phyloP scores from a whole-genome alignment of 768 basidiomycete genomes.

The Multifurca ochricompacta region DNA sequence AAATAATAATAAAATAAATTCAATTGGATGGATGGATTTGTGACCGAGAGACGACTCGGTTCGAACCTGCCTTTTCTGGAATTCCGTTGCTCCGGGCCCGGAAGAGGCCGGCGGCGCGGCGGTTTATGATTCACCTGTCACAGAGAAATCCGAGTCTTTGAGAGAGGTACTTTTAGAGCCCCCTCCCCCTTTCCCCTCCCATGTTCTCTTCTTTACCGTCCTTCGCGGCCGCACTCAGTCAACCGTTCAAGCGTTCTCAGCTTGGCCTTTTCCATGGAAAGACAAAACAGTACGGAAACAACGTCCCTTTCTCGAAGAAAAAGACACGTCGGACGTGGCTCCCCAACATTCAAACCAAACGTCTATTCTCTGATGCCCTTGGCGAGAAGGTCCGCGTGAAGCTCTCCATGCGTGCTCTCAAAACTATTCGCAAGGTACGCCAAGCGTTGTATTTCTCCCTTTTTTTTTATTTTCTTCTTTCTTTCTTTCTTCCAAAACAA shows the following conservation, averaged over 20 bases:
- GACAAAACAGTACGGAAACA: conserved; percentile 76
- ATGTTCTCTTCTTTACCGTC: conserved; percentile 32
- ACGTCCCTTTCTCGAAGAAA: conserved; percentile 80
- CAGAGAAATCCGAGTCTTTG: too few relatives aligned
- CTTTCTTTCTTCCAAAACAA: too few relatives aligned
- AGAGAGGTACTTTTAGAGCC: too few relatives aligned
- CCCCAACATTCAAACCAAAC: conserved; percentile 78
- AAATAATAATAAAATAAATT: too few relatives aligned
- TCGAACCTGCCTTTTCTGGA: conserved; percentile 9
- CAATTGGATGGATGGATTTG: not conserved
- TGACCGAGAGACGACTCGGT: not conserved
- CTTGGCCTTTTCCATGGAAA: conserved; percentile 80
- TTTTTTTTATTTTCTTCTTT: not conserved
- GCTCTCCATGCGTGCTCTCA: conserved; percentile 67
- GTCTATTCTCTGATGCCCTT: conserved; percentile 58
- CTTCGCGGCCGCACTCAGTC: conserved; percentile 34
- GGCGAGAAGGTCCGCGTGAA: conserved; percentile 54
- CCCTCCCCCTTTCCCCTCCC: not conserved
- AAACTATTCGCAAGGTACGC: conserved; percentile 75
- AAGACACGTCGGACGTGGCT: conserved; percentile 86
- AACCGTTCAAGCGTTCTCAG: conserved; percentile 76
- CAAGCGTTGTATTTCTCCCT: too few relatives aligned
- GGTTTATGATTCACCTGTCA: too few relatives aligned
- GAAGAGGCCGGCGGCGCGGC: not conserved
- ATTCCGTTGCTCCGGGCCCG: not conserved